Evolutionary conservation across 495 filamentous ascomycete genomes (phyloP).

Genomic region (Talaromyces proteolyticus): DNA sequence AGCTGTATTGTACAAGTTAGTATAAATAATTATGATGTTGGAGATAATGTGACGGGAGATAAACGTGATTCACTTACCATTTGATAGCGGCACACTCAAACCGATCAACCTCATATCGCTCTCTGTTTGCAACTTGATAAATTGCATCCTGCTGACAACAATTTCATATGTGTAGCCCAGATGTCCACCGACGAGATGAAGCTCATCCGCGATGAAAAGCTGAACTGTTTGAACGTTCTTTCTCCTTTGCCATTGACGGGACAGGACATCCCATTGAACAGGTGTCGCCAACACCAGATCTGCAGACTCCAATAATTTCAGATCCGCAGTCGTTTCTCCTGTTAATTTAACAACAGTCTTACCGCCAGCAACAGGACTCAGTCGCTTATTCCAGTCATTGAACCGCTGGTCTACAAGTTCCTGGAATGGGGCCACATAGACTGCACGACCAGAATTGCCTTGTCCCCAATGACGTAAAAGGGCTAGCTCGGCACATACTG

Average conservation of each 20-base stretch:
- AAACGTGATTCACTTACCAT: slow-evolving; percentile 28
- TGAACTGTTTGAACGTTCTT: slow-evolving; percentile 91
- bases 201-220: slow-evolving; percentile 92
- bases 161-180: slow-evolving; percentile 91
- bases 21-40: not conserved
- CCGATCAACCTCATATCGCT: slow-evolving; percentile 82
- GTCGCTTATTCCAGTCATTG: slow-evolving; percentile 76
- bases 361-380: slow-evolving; percentile 67
- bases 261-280: slow-evolving; percentile 90
- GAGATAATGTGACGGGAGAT: too few relatives aligned
- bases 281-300: slow-evolving; percentile 94
- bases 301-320: slow-evolving; percentile 81
- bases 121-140: slow-evolving; percentile 84
- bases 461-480: slow-evolving; percentile 80
- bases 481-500: slow-evolving; percentile 92
- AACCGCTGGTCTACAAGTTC: slow-evolving; percentile 78
- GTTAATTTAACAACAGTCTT: slow-evolving; percentile 93
- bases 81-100: slow-evolving; percentile 86
- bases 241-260: slow-evolving; percentile 88
- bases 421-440: slow-evolving; percentile 95
- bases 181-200: slow-evolving; percentile 91
- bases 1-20: slow-evolving; percentile 25
- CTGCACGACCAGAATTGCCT: slow-evolving; percentile 66
- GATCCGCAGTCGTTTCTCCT: slow-evolving; percentile 85
- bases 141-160: slow-evolving; percentile 95